A percentile compares a stretch with the other conserved stretches of the same genome.
These are phyloP conservation scores for Globisporangium apiculatum DNA, from an alignment of 352 stramenopile species.

Conservation along the genomic window DNA sequence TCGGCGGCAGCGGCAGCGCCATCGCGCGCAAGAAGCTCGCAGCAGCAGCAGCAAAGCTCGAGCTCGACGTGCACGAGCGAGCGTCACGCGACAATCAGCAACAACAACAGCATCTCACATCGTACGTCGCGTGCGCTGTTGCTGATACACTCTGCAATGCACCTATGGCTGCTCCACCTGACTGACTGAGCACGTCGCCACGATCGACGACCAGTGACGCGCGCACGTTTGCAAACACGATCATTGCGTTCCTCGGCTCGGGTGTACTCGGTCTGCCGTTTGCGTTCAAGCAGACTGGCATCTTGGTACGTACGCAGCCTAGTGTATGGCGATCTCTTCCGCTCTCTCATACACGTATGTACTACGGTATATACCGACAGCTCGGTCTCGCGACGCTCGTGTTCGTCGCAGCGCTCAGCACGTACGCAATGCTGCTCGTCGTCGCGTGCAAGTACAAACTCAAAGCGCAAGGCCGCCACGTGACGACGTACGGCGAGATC, in stretches of 20 bases:
- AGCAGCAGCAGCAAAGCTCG: constrained; percentile 9
- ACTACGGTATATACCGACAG: constrained; percentile 13
- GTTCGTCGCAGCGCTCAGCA: constrained; percentile 43
- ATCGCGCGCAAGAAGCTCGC: constrained; percentile 1
- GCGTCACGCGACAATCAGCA: background rate
- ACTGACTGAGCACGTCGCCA: background rate
- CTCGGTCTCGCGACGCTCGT: constrained; percentile 49
- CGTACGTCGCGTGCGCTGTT: constrained; percentile 16
- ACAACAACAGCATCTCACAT: constrained; percentile 33
- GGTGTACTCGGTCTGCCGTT: constrained; percentile 87
- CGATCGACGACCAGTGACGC: constrained; percentile 23
- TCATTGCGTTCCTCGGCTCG: constrained; percentile 91
- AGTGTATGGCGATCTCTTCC: background rate
- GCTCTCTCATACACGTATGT: background rate
- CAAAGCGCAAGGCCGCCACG: constrained; percentile 29
- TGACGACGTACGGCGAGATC: constrained; percentile 85
- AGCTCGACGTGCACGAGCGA: constrained; percentile 9
- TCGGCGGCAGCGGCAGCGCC: background rate
- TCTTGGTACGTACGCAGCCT: constrained; percentile 39
- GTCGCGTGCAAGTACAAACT: constrained; percentile 79
- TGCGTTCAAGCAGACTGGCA: constrained; percentile 85
- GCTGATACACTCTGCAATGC: too few species aligned
- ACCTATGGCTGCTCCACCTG: background rate
- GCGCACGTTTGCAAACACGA: constrained; percentile 66
- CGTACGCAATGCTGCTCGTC: constrained; percentile 72